phyloP scores from a whole-genome alignment of 441 rosid species.

The Iberis amara region DNA sequence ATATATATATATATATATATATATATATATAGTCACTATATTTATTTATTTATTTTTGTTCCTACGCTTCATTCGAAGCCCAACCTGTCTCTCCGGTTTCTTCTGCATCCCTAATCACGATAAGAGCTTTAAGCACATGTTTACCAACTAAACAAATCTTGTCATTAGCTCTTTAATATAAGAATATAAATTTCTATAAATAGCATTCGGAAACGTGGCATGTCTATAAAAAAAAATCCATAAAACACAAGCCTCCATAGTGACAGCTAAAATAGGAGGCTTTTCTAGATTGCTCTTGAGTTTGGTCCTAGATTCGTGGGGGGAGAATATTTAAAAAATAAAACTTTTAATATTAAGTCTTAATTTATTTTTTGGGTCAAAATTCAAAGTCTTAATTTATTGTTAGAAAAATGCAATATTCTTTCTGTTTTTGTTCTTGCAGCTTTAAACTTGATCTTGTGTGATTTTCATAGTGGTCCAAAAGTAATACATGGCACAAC shows the following conservation, averaged over 20 bases:
- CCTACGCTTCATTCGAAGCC: conserved; percentile 27
- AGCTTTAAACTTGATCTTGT: conserved; percentile 27
- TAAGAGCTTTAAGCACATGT: conserved; percentile 48
- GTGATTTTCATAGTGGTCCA: conserved; percentile 32
- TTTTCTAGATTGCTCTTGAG: conserved; percentile 34
- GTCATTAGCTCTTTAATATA: conserved; percentile 30
- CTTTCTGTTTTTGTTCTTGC: conserved; percentile 21
- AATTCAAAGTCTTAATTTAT: neutral
- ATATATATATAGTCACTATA: neutral
- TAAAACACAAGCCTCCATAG: neutral
- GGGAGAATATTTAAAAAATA: too few species aligned
- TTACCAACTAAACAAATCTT: conserved; percentile 25
- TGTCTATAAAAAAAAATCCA: neutral
- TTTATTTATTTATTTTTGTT: neutral
- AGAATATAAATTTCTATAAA: conserved; percentile 14
- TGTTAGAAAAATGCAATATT: conserved; percentile 1
- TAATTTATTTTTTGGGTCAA: too few species aligned
- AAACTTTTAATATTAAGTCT: too few species aligned
- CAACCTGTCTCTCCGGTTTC: conserved; percentile 34
- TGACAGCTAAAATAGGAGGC: conserved; percentile 28
- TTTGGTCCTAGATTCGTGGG: conserved; percentile 42
- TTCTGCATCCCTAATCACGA: conserved; percentile 15
- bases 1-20: too few species aligned
- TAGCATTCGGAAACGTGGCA: conserved; percentile 19
- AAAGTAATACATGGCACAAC: conserved; percentile 31